Base-by-base conservation (phyloP, 1,284 basidiomycete genomes). In the Cryptococcus sp. region DNA sequence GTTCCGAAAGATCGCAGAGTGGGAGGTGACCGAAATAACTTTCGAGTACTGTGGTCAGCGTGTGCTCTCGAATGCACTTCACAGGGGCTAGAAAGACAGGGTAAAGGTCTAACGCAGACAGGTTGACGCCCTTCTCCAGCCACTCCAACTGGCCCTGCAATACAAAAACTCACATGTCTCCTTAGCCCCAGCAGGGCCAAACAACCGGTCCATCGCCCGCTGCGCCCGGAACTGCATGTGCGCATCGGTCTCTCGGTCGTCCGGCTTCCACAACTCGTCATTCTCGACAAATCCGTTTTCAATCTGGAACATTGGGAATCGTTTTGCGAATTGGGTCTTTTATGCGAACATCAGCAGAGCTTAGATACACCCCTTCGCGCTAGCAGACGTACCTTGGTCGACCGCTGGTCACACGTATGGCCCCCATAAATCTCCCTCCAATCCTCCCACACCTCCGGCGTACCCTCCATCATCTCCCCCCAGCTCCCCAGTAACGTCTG, bases 211-310 rank as follows among this genome's bases (percentile, higher is more conserved):
- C 43, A 93, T 73, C 0, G 87, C 84, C 57, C 64, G 68, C 73
- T 53, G 85, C 82, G 75, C 67, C 36, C 91, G 81, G 16, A 67
- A 70, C 42, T 82, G 80, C 50, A 86, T 79, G 53, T 87, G 82
- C 0, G 64, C 75, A 38, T 81, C 76, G 0, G 82, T 82, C 71
- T 95, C 91, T 36, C 89, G 81, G 49, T 82, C 79, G 53, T 86
- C 81, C 0, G 82, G 63, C 13, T 77, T 79, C 87, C 88, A 91
- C 0, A 88, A 75, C 23, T 81, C 74, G 70, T 93, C 90, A 21
- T 84, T 79, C 68, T 94, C 90, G 0, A 82, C 77, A 59, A 94
- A 86, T 0, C 80, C 82, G 0, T 78, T 70, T 66, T 92, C 88
- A 56, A 91, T 83, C 1, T 51, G 62, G 67, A 87, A 86, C 5